Base-by-base conservation (phyloP, 345 rosid species). In the Clausena lansium region DNA sequence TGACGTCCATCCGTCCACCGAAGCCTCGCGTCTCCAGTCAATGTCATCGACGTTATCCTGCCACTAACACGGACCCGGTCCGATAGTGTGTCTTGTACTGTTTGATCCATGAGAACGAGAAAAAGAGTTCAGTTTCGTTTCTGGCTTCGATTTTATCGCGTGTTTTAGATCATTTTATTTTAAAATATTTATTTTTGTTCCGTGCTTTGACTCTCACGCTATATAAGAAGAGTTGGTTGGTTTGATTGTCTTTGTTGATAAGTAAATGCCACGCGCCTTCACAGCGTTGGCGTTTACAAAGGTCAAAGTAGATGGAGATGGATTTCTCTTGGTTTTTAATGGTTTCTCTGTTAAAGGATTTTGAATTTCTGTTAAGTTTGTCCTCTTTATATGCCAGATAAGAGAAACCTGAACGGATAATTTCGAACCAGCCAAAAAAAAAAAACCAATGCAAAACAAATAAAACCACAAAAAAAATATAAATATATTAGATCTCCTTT, bases 1-100 rank as follows among this genome's bases (percentile, higher is more conserved):
- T 79, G 89, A 32, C 75, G 84, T 36, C 81, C 72, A 36, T 83
- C 89, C 41, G 73, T 77, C 95, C 94, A 89, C 52, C 74, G 81
- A 69, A 90, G 86, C 80, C 74, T 82, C 9, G 97, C 97, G 60
- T 88, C 92, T 4, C 77, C 76, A 4, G 95, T 85, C 47, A 96
- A 58, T 5, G 87, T 78, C 69, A 91, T 76, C 76, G 79, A 62
- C 27, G 88, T 82, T 6, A 69, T 66, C 7, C 74, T 62, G 3
- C 90, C 91, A 67, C 88, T 81, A 67, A 92, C n/a, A 9, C 64
- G 55, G 13, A 92, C 96, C 73, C 81, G 81, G 66, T 88, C 94
- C 57, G 94, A 84, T 2, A 86, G 35, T 36, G 65, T 20, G 24
- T 66, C 33, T 36, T 50, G 70, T 64, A 47, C 78, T 70, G 64